Evolutionary conservation across 192 early-diverging fungal genomes (phyloP).

Genomic region (Coemansia sp.): DNA sequence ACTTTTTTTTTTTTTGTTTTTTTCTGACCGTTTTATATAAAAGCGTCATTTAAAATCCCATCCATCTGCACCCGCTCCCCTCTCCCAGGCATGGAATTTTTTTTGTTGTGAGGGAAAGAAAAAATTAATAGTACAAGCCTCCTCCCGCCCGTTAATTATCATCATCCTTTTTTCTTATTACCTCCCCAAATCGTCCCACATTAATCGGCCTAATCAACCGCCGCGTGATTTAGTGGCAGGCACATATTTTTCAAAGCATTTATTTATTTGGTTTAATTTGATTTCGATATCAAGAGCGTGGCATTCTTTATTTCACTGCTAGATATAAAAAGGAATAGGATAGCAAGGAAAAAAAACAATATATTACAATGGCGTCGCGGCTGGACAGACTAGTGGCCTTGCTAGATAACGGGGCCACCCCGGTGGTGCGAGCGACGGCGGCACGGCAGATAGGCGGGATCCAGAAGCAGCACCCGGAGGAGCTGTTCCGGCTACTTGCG

Average conservation of each 20-base stretch:
- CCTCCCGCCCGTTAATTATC: no score
- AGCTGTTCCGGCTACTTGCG: conserved; percentile 83
- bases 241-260: neutral
- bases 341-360: neutral
- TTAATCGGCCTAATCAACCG: no score
- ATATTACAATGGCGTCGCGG: conserved; percentile 56
- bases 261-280: neutral
- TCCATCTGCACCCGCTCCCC: no score
- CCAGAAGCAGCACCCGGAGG: conserved; percentile 90
- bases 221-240: no score
- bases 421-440: conserved; percentile 82
- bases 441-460: conserved; percentile 95
- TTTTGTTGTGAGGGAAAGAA: no score
- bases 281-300: neutral
- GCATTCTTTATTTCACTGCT: no score
- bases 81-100: no score
- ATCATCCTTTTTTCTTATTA: neutral
- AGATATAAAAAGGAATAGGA: no score
- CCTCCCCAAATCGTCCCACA: no score
- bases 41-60: no score
- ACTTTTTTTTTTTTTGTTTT: neutral
- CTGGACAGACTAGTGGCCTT: conserved; percentile 92
- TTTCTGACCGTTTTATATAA: neutral
- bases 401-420: conserved; percentile 91
- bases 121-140: no score